Base-by-base conservation (phyloP, 2,329 filamentous ascomycete genomes). In the Trichoderma sp. region DNA sequence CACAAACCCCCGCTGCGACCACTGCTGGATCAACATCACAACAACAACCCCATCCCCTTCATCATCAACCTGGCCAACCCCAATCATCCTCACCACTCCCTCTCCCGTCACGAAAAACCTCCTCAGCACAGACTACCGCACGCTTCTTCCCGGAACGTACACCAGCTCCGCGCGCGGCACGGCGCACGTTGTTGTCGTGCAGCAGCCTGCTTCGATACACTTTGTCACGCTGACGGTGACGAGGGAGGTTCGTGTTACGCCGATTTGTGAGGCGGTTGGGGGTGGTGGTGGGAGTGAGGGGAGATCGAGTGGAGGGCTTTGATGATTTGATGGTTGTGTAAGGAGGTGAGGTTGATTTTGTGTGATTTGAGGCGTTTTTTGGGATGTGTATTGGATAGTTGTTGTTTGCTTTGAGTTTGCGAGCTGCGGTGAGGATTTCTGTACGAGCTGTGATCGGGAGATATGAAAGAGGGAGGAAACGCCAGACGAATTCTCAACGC, bases 1-100 rank as follows among this genome's bases (percentile, higher is more conserved):
- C 52, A 70, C 73, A 3, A 70, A 73, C 17, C 62, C 69, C 3
- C 63, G 63, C 12, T 74, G 73, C 28, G 70, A 72, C 21, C 65
- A 67, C 4, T 74, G 73, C 63, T 71, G 70, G 66, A 48, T 58
- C 45, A 68, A 14, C 28, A 47, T 59, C 0, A 21, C 30, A 1
- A 67, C 71, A 5, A 48, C 66, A 30, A 65, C 67, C 0, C 1
- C 34, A 12, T 14, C 34, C 1, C 1, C 34, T 4, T 39, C 34
- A 39, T 9, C 34, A 14, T 2, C 34, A 12, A 3, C 7, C 26
- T 39, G 10, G 3, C 34, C 0, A 50, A 39, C 67, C 5, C 15
- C 30, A 3, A 45, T 66, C 26, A 65, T 66, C 0, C 67, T 63
- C 1, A 12, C 65, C 15, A 47, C 26, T 14, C 55, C 12, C 47